Evolutionary conservation across 129 eudicot species (phyloP).

Genomic region (Artemisia tridentata): DNA sequence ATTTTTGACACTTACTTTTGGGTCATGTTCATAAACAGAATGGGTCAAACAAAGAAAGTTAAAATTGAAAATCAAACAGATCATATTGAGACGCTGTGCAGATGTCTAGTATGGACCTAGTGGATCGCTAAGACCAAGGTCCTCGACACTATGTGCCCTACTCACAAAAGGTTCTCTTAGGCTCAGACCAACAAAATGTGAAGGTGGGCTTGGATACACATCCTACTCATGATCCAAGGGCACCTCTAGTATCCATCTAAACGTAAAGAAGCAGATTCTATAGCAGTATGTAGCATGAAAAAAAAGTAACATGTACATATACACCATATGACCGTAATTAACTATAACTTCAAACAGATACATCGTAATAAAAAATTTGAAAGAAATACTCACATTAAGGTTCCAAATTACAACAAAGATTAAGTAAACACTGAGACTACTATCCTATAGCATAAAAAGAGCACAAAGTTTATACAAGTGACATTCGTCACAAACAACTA

Average conservation of each 20-base stretch:
- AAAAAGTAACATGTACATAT: too few relatives aligned
- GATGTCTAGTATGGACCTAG: neutral
- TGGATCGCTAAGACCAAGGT: neutral
- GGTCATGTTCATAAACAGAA: too few relatives aligned
- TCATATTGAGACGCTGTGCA: neutral
- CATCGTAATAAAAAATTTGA: constrained; percentile 7
- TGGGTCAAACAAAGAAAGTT: too few relatives aligned
- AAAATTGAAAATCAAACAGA: too few relatives aligned
- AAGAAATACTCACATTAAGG: neutral
- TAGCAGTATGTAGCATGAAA: too few relatives aligned
- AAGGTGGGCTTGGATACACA: too few relatives aligned
- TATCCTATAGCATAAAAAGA: constrained; percentile 12
- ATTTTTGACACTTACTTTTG: too few relatives aligned
- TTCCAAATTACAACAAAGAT: neutral
- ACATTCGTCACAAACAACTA: constrained; percentile 23
- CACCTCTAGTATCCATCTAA: too few relatives aligned
- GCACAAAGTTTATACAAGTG: neutral
- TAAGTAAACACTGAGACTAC: neutral
- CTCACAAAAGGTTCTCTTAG: neutral
- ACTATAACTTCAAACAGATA: neutral
- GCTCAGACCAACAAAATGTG: neutral
- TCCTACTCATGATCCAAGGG: too few relatives aligned
- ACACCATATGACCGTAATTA: too few relatives aligned
- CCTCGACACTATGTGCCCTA: neutral
- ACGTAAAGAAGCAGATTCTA: too few relatives aligned